These are phyloP conservation scores for Candida suzukii DNA, from an alignment of 805 yeast genomes.

Conservation along the genomic window DNA sequence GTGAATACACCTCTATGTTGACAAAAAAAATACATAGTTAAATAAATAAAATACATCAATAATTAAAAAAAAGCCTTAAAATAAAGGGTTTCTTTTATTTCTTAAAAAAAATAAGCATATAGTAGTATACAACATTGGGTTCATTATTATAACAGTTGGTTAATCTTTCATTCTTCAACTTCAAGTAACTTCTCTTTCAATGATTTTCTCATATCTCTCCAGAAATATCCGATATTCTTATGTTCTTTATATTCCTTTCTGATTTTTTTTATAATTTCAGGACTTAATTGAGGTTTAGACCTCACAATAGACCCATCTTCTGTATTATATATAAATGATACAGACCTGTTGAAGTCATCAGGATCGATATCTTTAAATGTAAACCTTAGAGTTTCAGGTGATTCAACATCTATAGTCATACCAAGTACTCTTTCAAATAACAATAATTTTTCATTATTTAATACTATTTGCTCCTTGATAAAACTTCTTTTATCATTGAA, in stretches of 20 bases:
- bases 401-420: constrained; percentile 34
- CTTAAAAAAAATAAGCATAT: too few species aligned
- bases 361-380: constrained; percentile 41
- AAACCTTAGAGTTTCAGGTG: constrained; percentile 29
- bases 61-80: too few species aligned
- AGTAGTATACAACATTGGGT: too few species aligned
- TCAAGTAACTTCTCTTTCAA: constrained; percentile 8
- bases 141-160: too few species aligned
- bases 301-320: constrained; percentile 26
- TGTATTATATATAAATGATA: constrained; percentile 36
- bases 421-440: constrained; percentile 43
- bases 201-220: constrained; percentile 25
- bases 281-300: constrained; percentile 27
- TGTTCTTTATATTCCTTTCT: constrained; percentile 16
- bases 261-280: constrained; percentile 9
- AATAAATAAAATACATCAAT: too few species aligned
- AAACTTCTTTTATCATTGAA: constrained; percentile 21
- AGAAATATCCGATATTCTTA: constrained; percentile 25
- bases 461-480: constrained; percentile 28
- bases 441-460: constrained; percentile 33
- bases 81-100: too few species aligned
- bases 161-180: not conserved
- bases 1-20: too few species aligned
- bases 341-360: constrained; percentile 34
- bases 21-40: too few species aligned